phyloP scores from a whole-genome alignment of 139 green algal genomes.

The Chlamydomonas sphaeroides region DNA sequence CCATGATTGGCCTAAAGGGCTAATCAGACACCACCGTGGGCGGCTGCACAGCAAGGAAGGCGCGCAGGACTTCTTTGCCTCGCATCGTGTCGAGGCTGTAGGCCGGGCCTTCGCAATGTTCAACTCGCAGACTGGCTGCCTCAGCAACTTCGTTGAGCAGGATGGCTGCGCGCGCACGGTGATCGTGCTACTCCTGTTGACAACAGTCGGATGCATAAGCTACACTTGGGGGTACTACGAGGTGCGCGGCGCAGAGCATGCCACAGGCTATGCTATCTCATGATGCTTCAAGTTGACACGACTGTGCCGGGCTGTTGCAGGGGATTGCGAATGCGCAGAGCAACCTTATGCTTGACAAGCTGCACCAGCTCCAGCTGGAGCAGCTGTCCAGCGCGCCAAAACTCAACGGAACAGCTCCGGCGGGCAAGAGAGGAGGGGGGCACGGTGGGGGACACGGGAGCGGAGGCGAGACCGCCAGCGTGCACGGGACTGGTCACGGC shows the following conservation, averaged over 20 bases:
- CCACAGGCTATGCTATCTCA: too few relatives aligned
- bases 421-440: too few relatives aligned
- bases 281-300: too few relatives aligned
- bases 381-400: background rate
- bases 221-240: constrained; percentile 48
- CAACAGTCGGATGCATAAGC: constrained; percentile 33
- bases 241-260: constrained; percentile 8
- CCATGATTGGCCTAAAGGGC: too few relatives aligned
- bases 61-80: too few relatives aligned
- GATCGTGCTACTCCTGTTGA: constrained; percentile 34
- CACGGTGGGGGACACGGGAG: background rate
- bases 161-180: constrained; percentile 37
- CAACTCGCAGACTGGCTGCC: constrained; percentile 18
- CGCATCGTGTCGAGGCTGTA: too few relatives aligned
- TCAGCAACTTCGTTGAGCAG: constrained; percentile 37
- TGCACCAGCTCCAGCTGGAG: constrained; percentile 32
- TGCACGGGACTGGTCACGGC: too few relatives aligned
- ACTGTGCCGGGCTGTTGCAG: too few relatives aligned
- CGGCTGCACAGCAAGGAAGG: background rate
- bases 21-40: too few relatives aligned
- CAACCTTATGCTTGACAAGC: constrained; percentile 38
- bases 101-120: constrained; percentile 25
- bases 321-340: constrained; percentile 29
- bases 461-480: too few relatives aligned
- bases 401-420: background rate